Percentiles rank a stretch among this genome's conserved stretches.
phyloP scores from a whole-genome alignment of 2,329 filamentous ascomycete species.

The Zopfia rhizophila region DNA sequence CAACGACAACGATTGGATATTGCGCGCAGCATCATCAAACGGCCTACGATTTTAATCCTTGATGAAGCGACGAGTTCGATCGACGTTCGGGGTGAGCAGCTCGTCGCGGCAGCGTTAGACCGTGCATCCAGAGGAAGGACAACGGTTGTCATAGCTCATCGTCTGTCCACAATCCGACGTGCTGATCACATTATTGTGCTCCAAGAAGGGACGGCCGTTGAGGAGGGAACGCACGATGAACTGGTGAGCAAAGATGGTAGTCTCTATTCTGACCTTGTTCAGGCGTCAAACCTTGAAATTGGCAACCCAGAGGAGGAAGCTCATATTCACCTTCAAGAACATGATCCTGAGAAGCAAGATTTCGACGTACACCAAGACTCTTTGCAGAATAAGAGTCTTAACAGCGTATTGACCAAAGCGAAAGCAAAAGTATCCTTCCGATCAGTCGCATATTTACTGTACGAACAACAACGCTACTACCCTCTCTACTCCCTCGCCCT shows the following conservation, averaged over 20 bases:
- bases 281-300: no score
- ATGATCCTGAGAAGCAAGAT: no score
- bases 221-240: conserved; percentile 77
- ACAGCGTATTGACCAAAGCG: no score
- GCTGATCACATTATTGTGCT: conserved; percentile 81
- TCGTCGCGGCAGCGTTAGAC: conserved; percentile 90
- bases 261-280: no score
- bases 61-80: conserved; percentile 94
- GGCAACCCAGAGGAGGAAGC: no score
- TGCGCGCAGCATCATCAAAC: conserved; percentile 84
- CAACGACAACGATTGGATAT: conserved; percentile 97
- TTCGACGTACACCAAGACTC: no score
- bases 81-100: conserved; percentile 91
- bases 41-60: conserved; percentile 87
- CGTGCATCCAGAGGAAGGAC: conserved; percentile 83
- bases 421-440: no score
- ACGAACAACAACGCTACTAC: no score
- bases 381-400: no score
- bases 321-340: no score
- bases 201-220: conserved; percentile 73
- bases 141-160: conserved; percentile 93
- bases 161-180: conserved; percentile 87
- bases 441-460: no score
- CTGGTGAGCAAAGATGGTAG: conserved; percentile 72
- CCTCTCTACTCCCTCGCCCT: no score